Evolutionary conservation across 495 filamentous ascomycete species (phyloP).

Genomic region (Aspergillus nanangensis): DNA sequence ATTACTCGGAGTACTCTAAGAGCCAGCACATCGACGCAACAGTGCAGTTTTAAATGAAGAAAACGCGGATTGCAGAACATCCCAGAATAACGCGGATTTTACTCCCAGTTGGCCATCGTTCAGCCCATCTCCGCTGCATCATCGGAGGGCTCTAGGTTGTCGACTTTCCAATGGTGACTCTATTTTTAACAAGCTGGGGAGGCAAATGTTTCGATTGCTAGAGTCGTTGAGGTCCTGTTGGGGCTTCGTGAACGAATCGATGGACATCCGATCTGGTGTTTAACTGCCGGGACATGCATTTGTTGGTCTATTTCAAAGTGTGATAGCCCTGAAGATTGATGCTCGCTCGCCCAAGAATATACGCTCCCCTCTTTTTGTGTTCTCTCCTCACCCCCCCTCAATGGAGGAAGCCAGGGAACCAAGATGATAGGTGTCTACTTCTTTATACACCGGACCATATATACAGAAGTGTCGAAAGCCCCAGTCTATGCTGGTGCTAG

Average conservation of each 20-base stretch:
- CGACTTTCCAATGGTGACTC: background rate
- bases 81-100: background rate
- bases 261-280: background rate
- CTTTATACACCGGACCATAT: slow-evolving; percentile 1
- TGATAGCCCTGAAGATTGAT: background rate
- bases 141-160: too few species aligned
- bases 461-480: background rate
- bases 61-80: background rate
- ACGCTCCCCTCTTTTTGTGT: too few species aligned
- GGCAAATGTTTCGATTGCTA: background rate
- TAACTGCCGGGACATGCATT: background rate
- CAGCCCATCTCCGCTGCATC: too few species aligned
- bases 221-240: background rate
- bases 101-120: too few species aligned
- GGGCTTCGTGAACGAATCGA: background rate
- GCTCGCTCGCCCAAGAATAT: background rate
- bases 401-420: background rate
- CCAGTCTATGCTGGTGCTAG: background rate
- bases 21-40: background rate
- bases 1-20: too few species aligned
- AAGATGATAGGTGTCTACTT: slow-evolving; percentile 2
- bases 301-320: slow-evolving; percentile 1
- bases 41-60: background rate
- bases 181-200: slow-evolving; percentile 3
- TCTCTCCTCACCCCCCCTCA: background rate